Base-by-base conservation (phyloP, 176 grass and related monocot genomes). In the Puya raimondii region DNA sequence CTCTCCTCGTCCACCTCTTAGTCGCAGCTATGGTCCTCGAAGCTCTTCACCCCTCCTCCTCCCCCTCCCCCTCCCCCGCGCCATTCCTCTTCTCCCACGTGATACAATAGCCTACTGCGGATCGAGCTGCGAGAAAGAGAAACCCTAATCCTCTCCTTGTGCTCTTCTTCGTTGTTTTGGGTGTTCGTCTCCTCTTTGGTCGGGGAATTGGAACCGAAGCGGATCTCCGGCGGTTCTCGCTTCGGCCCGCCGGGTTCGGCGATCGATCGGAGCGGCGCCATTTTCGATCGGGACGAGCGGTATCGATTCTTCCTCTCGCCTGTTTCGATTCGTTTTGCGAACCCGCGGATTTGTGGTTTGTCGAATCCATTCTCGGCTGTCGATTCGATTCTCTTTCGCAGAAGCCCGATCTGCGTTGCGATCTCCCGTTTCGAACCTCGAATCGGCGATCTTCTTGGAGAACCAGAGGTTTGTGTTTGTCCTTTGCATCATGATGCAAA, bases 31-130 rank as follows among this genome's bases (percentile, higher is more conserved):
- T 42, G 33, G 33, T 42, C 33, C 33, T 42, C 33, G 33, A 7
- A 42, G 33, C 33, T 42, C 33, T 42, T 42, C 33, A 42, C 33
- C 6, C 33, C 33, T 42, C 33, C 6, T 42, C 67, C 72, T 74
- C 49, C 66, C 11, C 75, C 51, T 61, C 72, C 52, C 4, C 70
- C 63, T 51, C 73, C 17, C 3, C 20, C 49, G 18, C 69, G 57
- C 23, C 61, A 14, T 69, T 56, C 48, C 49, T 18, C 14, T 13
- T 13, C 23, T 17, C 18, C 54, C 16, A 65, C 21, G 14, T 52
- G 51, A 48, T 56, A 1, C 47, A 9, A 23, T 58, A 68, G 0
- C 8, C 33, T 42, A 68, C 65, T 57, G 14, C 14, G 54, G 53
- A 53, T 23, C 22, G 48, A 63, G 59, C 74, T 20, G 10, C 1